These are phyloP conservation scores for Bipolaris zeicola DNA, from an alignment of 2,329 filamentous ascomycete species.

Conservation along the genomic window DNA sequence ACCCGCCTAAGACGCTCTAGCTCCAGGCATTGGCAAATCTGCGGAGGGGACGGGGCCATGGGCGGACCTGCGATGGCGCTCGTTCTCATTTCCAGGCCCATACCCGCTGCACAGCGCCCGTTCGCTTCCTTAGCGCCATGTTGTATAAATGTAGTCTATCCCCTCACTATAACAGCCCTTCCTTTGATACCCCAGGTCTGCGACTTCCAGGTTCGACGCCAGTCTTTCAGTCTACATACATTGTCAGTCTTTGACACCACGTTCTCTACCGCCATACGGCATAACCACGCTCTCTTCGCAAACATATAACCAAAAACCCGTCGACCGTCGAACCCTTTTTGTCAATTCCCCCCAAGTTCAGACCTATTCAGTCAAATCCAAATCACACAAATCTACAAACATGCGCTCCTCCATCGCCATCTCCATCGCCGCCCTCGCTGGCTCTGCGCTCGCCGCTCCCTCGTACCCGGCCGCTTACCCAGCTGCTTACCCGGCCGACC, in stretches of 20 bases:
- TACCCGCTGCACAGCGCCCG: constrained; percentile 22
- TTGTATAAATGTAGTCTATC: constrained; percentile 36
- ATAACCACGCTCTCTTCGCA: constrained; percentile 30
- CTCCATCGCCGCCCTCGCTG: constrained; percentile 38
- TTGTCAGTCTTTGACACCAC: constrained; percentile 40
- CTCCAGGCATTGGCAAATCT: constrained; percentile 31
- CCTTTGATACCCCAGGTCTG: constrained; percentile 35
- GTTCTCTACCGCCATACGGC: constrained; percentile 41
- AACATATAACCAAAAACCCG: constrained; percentile 18
- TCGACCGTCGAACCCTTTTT: constrained; percentile 26
- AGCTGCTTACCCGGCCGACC: background rate
- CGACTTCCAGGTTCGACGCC: constrained; percentile 44
- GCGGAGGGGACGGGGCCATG: constrained; percentile 30
- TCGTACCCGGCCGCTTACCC: constrained; percentile 2
- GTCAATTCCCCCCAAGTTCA: constrained; percentile 18
- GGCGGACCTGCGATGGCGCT: constrained; percentile 26
- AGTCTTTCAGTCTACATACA: constrained; percentile 34
- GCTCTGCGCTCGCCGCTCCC: constrained; percentile 37
- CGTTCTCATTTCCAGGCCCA: constrained; percentile 32
- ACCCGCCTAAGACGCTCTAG: constrained; percentile 26
- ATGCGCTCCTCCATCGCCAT: constrained; percentile 37
- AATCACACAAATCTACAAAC: constrained; percentile 26
- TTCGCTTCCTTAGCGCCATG: constrained; percentile 16
- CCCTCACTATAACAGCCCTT: constrained; percentile 19
- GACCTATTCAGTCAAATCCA: constrained; percentile 10